Evolutionary conservation across 441 rosid genomes (phyloP), one percentile per base, ranked within the genome.

Genomic region (Bocquillonia castaneifolia): DNA sequence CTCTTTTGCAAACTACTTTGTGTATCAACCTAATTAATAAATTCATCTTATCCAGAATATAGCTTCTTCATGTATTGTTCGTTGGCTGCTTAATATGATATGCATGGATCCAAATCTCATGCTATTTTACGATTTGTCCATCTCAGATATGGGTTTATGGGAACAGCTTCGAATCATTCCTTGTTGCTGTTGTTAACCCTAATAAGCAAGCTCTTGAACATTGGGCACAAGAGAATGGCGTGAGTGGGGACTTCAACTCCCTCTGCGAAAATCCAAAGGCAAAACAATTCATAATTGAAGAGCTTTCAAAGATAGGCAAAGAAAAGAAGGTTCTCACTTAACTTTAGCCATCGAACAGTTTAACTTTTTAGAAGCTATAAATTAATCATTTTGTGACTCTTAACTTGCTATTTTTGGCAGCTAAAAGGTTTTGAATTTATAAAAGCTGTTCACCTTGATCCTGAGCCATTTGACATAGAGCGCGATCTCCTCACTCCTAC

Each of bases 401-500:
- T 40, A 10, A 23, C 17, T 40, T 68, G 17, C 40, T 68, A 10
- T 29, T 62, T 39, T 54, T 79, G 59, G 62, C 87, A 94, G 99
- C 74, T 94, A 78, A 94, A 88, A 77, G 96, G 98, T 36, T 94
- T 92, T 60, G 98, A 94, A 80, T 72, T 84, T 51, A 71, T 94
- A 50, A 92, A 81, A 77, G 93, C 80, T 32, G 82, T 90, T 63
- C 99, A 92, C 79, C 83, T 92, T 1, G 99, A 92, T 32, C 93
- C 99, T 0, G 87, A 77, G 50, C 84, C 96, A 64, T 94, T 92
- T 26, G 93, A 94, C 76, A 86, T 92, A 54, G 97, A 92, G 25
- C 90, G 90, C 3, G 93, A 92, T 65, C 93, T 92, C 64, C 90
- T 94, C 44, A 92, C 99, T 39, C 99, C 98, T 15, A 94, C 98